phyloP scores from a whole-genome alignment of 768 basidiomycete species.

The Mycena floridula region DNA sequence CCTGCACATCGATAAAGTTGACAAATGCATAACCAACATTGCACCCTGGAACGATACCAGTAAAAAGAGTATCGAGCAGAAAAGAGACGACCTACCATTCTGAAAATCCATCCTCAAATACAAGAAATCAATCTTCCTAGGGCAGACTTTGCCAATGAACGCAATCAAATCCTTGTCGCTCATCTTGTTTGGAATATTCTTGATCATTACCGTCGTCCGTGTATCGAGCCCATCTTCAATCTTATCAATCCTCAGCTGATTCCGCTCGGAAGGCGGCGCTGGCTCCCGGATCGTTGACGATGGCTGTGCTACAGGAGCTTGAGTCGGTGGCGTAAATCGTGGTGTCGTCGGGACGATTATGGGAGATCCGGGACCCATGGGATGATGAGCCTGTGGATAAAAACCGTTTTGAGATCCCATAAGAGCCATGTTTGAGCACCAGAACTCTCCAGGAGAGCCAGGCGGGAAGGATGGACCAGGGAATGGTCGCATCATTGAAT shows the following conservation, averaged over 20 bases:
- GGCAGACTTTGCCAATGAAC: slow-evolving; percentile 68
- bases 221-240: slow-evolving; percentile 79
- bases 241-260: slow-evolving; percentile 58
- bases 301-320: too few relatives aligned
- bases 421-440: too few relatives aligned
- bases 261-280: slow-evolving; percentile 39
- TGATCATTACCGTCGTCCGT: slow-evolving; percentile 83
- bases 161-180: slow-evolving; percentile 62
- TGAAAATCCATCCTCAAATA: slow-evolving; percentile 85
- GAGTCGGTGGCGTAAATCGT: too few relatives aligned
- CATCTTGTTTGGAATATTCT: slow-evolving; percentile 94
- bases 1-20: slow-evolving; percentile 78
- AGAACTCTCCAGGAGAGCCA: too few relatives aligned
- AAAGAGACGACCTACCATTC: slow-evolving; percentile 32
- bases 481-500: too few relatives aligned
- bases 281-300: too few relatives aligned
- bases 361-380: too few relatives aligned
- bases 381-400: too few relatives aligned
- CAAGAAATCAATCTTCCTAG: slow-evolving; percentile 77
- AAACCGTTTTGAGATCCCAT: too few relatives aligned
- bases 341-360: too few relatives aligned
- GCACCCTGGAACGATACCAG: slow-evolving; percentile 41
- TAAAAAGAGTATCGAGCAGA: slow-evolving; percentile 1
- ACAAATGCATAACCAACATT: slow-evolving; percentile 86
- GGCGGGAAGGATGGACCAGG: too few relatives aligned